Evolutionary conservation across 768 basidiomycete genomes (phyloP), one percentile per base, ranked within the genome.

Genomic region (Boletus reticulatus): DNA sequence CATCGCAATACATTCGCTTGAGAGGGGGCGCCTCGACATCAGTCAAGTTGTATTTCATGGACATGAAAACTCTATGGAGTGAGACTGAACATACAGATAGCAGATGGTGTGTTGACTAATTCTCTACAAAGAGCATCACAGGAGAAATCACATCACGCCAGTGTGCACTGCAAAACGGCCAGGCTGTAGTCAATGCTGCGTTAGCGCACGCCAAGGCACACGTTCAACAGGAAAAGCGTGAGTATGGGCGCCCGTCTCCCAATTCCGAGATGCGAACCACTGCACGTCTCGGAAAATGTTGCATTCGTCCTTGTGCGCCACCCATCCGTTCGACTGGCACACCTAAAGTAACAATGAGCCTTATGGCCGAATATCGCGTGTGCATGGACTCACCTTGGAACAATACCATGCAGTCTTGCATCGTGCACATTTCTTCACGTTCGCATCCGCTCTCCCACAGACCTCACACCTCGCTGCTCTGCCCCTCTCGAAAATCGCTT

Each of bases 391-490:
- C 16, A 22, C 68, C 63, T 60, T 69, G 38, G 69, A 71, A 55
- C 68, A 70, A 50, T 70, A 70, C 63, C 65, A 63, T 22, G 63
- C 56, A 17, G 60, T 56, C 51, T 69, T 70, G 57, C 68, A 70
- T 32, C 59, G 62, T 50, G 60, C 63, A 50, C 68, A 70, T 38
- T 52, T 69, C 55, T 63, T 69, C 53, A 63, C 17, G 20, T 39
- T 51, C 12, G 24, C 45, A 13, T 65, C 67, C 16, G 10, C 46
- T 44, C 39, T 63, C 17, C 61, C 55, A 55, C 68, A 70, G 14
- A 22, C 53, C 29, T 65, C 68, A 34, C 68, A 70, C 50, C 41
- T 69, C 1, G 59, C 47, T 22, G 39, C 48, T 31, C 13, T 71
- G 2, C 44, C 60, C 53, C 47, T 58, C 46, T 65, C 63, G 17